phyloP scores from a whole-genome alignment of 306 rosid species.

The Sindora glabra region DNA sequence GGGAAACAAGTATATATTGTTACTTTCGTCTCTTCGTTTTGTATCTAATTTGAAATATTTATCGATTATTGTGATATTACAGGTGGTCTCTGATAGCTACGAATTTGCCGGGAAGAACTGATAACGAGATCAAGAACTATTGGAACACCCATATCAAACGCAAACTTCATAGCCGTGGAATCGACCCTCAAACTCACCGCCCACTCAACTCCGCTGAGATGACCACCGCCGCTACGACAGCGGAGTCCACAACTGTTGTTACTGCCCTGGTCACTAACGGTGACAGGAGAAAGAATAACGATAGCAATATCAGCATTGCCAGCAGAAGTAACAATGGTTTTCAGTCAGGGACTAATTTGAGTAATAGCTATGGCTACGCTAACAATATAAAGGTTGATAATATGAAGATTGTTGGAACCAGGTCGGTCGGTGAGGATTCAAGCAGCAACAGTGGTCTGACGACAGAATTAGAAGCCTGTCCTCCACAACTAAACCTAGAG shows the following conservation, averaged over 20 bases:
- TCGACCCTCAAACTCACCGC: slow-evolving; percentile 67
- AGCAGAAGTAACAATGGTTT: not conserved
- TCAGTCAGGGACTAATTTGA: not conserved
- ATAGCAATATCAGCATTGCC: not conserved
- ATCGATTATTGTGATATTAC: not conserved
- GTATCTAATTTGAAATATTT: not conserved
- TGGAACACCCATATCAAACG: slow-evolving; percentile 74
- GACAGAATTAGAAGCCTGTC: slow-evolving; percentile 15
- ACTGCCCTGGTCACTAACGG: not conserved
- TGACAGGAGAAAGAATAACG: not conserved
- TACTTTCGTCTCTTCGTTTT: not conserved
- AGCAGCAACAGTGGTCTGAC: slow-evolving; percentile 39
- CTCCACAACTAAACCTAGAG: slow-evolving; percentile 45
- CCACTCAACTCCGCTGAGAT: slow-evolving; percentile 22
- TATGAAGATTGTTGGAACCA: too few species aligned
- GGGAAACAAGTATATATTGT: slow-evolving; percentile 57
- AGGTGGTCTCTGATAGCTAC: slow-evolving; percentile 80
- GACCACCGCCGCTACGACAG: not conserved
- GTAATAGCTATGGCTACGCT: not conserved
- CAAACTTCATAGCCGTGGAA: slow-evolving; percentile 58
- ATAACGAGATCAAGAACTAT: slow-evolving; percentile 67
- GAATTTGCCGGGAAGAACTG: slow-evolving; percentile 64
- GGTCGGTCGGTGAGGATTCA: slow-evolving; percentile 22
- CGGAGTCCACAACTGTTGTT: not conserved
- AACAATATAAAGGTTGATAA: not conserved